These are phyloP conservation scores for Yamadazyma dendronema DNA, from an alignment of 1,139 yeast genomes.

Conservation along the genomic window DNA sequence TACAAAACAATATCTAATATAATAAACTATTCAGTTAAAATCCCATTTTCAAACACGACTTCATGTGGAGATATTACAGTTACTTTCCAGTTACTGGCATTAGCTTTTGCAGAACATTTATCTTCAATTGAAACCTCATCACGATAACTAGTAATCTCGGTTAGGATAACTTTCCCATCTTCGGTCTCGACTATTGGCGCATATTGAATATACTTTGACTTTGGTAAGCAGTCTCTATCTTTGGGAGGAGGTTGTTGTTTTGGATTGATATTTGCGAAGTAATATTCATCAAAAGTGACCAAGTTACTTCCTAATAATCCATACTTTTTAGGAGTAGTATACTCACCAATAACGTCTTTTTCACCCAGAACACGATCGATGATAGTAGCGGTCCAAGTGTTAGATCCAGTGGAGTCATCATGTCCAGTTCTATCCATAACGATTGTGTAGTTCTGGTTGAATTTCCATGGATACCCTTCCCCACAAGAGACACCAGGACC, in stretches of 20 bases:
- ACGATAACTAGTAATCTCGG: neutral
- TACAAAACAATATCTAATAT: constrained; percentile 6
- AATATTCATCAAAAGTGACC: constrained; percentile 10
- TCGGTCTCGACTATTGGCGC: constrained; percentile 6
- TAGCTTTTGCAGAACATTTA: constrained; percentile 4
- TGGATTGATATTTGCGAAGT: constrained; percentile 2
- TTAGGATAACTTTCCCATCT: constrained; percentile 3
- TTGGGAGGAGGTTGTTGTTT: neutral
- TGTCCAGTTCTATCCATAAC: constrained; percentile 4
- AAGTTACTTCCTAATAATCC: constrained; percentile 6
- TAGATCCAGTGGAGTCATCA: constrained; percentile 6
- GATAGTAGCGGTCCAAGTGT: constrained; percentile 12
- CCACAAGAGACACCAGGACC: constrained; percentile 12
- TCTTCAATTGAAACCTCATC: neutral
- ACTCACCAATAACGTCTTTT: constrained; percentile 7
- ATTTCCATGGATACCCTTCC: constrained; percentile 11
- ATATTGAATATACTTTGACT: constrained; percentile 9
- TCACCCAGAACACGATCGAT: constrained; percentile 11
- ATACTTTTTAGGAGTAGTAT: constrained; percentile 11
- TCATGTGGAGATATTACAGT: constrained; percentile 5
- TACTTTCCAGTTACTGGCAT: constrained; percentile 2
- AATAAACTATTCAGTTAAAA: constrained; percentile 1
- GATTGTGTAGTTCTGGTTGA: constrained; percentile 13
- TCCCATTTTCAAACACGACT: constrained; percentile 7
- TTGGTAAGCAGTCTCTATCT: constrained; percentile 4